Conservation (phyloP, 108 stramenopile genomes). For the Seminavis robusta region DNA sequence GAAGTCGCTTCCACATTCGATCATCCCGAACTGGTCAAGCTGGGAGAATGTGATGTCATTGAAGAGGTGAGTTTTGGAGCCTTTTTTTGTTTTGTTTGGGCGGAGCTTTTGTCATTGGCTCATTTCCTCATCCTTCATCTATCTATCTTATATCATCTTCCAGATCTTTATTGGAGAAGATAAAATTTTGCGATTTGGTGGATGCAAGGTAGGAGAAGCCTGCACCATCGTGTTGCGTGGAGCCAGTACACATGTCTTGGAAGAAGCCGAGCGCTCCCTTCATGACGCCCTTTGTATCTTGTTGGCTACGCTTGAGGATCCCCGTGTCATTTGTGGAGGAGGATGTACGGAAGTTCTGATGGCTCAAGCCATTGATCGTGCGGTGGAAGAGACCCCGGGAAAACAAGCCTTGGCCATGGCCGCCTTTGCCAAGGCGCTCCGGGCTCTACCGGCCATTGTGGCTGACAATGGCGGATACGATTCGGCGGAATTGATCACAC, state of each 20-base stretch:
- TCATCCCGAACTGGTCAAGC: constrained; percentile 91
- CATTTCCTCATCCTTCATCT: not conserved
- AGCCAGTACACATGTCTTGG: constrained; percentile 92
- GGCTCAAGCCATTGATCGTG: constrained; percentile 89
- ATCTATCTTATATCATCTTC: constrained; percentile 24
- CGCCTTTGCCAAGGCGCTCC: constrained; percentile 92
- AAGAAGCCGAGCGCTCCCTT: constrained; percentile 96
- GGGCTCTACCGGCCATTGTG: constrained; percentile 95
- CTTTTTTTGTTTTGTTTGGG: constrained; percentile 5
- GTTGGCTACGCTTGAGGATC: constrained; percentile 91
- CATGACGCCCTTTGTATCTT: constrained; percentile 98
- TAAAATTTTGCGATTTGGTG: constrained; percentile 91
- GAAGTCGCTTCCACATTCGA: constrained; percentile 98
- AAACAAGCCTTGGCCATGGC: constrained; percentile 99
- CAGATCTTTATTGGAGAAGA: constrained; percentile 98
- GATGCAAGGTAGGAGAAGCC: constrained; percentile 93
- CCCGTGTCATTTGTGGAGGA: constrained; percentile 94
- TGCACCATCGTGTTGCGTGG: constrained; percentile 98
- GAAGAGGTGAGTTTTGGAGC: constrained; percentile 55
- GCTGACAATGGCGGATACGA: constrained; percentile 99
- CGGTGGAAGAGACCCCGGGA: constrained; percentile 87
- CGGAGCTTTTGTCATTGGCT: not conserved
- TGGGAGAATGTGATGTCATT: constrained; percentile 92
- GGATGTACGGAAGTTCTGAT: constrained; percentile 95
- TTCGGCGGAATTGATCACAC: constrained; percentile 94